Evolutionary conservation across 345 rosid genomes (phyloP).

Genomic region (Eucalyptus cloeziana): DNA sequence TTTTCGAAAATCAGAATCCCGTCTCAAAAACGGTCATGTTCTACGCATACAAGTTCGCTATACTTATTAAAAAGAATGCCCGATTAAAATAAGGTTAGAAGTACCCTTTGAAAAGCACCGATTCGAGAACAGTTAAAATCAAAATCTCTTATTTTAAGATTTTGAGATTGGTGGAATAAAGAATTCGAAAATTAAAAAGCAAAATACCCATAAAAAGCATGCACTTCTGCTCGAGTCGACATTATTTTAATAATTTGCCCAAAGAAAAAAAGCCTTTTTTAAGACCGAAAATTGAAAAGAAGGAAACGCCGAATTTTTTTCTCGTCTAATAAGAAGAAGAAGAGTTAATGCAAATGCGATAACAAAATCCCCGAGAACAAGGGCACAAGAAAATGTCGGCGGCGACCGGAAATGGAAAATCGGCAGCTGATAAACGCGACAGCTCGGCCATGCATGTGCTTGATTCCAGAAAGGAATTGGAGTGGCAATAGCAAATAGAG

Average conservation of each 20-base stretch:
- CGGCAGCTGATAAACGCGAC: background rate
- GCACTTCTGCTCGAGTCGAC: background rate
- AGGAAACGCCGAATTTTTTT: background rate
- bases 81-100: background rate
- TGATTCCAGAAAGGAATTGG: background rate
- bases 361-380: background rate
- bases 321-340: background rate
- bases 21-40: background rate
- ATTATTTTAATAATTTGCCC: background rate
- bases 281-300: background rate
- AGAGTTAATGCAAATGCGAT: background rate
- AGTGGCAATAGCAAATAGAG: background rate
- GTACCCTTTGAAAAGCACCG: background rate
- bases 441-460: background rate
- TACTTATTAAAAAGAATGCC: background rate
- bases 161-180: background rate
- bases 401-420: background rate
- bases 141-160: background rate
- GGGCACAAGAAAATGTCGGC: background rate
- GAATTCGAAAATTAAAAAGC: background rate
- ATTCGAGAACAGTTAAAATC: background rate
- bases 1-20: background rate
- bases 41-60: background rate
- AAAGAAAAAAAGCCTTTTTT: background rate
- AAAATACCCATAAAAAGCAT: background rate